Evolutionary conservation across 371 early-diverging fungal species (phyloP).

Genomic region (Choanephora cucurbitarum): DNA sequence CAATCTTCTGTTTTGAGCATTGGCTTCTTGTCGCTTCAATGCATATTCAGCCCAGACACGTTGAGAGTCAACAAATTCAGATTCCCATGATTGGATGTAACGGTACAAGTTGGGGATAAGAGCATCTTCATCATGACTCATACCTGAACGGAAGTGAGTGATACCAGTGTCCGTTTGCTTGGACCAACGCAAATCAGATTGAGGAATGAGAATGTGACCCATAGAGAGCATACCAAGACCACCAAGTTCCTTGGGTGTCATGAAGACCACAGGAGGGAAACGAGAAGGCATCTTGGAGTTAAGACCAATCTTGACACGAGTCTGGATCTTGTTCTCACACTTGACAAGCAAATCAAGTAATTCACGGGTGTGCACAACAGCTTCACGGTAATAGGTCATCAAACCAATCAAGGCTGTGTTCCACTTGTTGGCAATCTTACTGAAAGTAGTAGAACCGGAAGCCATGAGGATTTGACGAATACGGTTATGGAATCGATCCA

Average conservation of each 20-base stretch:
- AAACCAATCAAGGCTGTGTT: slow-evolving; percentile 93
- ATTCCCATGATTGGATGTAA: slow-evolving; percentile 98
- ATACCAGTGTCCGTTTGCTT: slow-evolving; percentile 97
- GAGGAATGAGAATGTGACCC: slow-evolving; percentile 98
- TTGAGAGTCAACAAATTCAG: slow-evolving; percentile 97
- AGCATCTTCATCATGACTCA: slow-evolving; percentile 97
- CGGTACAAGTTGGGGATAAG: slow-evolving; percentile 97
- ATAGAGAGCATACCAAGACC: slow-evolving; percentile 99
- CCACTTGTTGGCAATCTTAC: slow-evolving; percentile 98
- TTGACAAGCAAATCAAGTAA: slow-evolving; percentile 94
- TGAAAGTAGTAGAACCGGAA: slow-evolving; percentile 96
- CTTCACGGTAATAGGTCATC: slow-evolving; percentile 98
- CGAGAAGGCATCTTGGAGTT: slow-evolving; percentile 99
- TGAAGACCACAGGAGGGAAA: slow-evolving; percentile 98
- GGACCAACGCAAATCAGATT: slow-evolving; percentile 95
- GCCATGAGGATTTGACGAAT: slow-evolving; percentile 98
- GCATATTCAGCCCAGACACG: slow-evolving; percentile 99
- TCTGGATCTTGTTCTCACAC: slow-evolving; percentile 97
- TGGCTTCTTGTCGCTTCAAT: slow-evolving; percentile 95
- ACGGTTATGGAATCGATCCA: slow-evolving; percentile 94
- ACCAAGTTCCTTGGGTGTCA: slow-evolving; percentile 82
- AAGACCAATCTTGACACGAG: slow-evolving; percentile 98
- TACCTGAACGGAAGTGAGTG: slow-evolving; percentile 98
- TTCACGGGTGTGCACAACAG: slow-evolving; percentile 96
- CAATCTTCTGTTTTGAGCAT: slow-evolving; percentile 91